Evolutionary conservation across 495 filamentous ascomycete genomes (phyloP).

Genomic region (Penicillium crystallinum): DNA sequence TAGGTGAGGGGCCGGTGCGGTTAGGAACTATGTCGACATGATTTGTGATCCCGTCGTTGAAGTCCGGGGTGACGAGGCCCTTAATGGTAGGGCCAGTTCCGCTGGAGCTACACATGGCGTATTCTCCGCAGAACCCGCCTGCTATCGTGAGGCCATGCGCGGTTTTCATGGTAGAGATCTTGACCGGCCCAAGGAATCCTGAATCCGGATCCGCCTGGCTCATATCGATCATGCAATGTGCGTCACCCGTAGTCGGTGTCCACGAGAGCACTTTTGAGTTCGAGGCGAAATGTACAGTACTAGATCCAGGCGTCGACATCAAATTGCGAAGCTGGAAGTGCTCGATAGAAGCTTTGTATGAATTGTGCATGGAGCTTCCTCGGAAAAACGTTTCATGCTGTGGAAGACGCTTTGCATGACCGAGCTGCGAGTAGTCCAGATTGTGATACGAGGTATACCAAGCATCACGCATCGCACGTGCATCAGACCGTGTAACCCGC

Average conservation of each 20-base stretch:
- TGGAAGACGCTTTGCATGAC: slow-evolving; percentile 24
- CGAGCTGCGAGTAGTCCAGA: slow-evolving; percentile 27
- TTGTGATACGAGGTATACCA: slow-evolving; percentile 45
- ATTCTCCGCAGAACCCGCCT: slow-evolving; percentile 79
- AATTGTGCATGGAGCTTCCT: slow-evolving; percentile 66
- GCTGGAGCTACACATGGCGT: slow-evolving; percentile 56
- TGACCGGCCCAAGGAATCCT: slow-evolving; percentile 36
- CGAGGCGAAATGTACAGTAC: slow-evolving; percentile 71
- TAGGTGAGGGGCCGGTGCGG: slow-evolving; percentile 55
- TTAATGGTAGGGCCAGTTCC: slow-evolving; percentile 63
- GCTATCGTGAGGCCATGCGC: slow-evolving; percentile 65
- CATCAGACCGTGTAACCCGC: slow-evolving; percentile 55
- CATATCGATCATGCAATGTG: slow-evolving; percentile 58
- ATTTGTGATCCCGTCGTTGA: slow-evolving; percentile 73
- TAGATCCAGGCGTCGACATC: slow-evolving; percentile 65
- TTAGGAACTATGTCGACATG: slow-evolving; percentile 68
- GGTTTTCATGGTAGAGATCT: slow-evolving; percentile 68
- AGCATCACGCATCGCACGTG: slow-evolving; percentile 52
- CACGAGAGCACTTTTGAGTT: slow-evolving; percentile 50
- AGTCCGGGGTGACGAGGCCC: slow-evolving; percentile 34
- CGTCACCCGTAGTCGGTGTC: slow-evolving; percentile 34
- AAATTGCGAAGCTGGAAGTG: slow-evolving; percentile 92
- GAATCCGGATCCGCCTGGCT: slow-evolving; percentile 40
- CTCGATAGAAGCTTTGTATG: slow-evolving; percentile 56
- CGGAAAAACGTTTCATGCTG: slow-evolving; percentile 51